Conservation (phyloP, 2,329 filamentous ascomycete genomes). For the Neocatenulostroma microsporum region DNA sequence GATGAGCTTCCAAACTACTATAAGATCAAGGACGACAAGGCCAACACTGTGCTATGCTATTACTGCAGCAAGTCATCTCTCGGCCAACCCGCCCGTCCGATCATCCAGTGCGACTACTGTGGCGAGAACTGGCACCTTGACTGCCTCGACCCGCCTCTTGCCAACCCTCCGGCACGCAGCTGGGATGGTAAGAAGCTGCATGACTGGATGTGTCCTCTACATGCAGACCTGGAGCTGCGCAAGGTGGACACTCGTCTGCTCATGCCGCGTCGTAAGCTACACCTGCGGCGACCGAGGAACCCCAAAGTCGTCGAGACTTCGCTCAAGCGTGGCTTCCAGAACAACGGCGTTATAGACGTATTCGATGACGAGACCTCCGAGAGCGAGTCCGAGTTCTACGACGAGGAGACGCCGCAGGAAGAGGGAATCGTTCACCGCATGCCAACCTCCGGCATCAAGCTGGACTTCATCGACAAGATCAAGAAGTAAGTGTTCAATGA, state of each 20-base stretch:
- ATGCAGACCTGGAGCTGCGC: conserved; percentile 67
- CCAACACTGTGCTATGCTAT: conserved; percentile 69
- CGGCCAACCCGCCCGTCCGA: conserved; percentile 59
- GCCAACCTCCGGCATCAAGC: conserved; percentile 40
- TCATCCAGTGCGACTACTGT: conserved; percentile 82
- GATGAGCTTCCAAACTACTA: conserved; percentile 38
- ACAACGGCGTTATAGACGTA: conserved; percentile 43
- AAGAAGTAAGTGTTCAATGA: conserved; percentile 35
- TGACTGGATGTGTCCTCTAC: conserved; percentile 83
- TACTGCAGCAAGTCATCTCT: conserved; percentile 61
- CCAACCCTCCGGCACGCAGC: conserved; percentile 60
- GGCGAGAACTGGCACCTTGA: conserved; percentile 82
- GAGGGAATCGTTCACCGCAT: conserved; percentile 36
- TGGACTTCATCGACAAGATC: conserved; percentile 56
- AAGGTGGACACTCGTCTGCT: conserved; percentile 42
- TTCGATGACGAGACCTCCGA: conserved; percentile 36
- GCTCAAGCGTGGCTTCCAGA: conserved; percentile 53
- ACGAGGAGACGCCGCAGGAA: conserved; percentile 30
- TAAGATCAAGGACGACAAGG: conserved; percentile 55
- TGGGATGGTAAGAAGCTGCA: conserved; percentile 49
- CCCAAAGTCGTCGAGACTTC: conserved; percentile 41
- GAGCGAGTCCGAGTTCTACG: conserved; percentile 40
- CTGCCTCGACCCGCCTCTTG: conserved; percentile 76
- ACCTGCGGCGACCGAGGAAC: conserved; percentile 45
- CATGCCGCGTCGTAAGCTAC: conserved; percentile 28